Evolutionary conservation across 306 rosid genomes (phyloP).

Genomic region (Lotus japonicus): DNA sequence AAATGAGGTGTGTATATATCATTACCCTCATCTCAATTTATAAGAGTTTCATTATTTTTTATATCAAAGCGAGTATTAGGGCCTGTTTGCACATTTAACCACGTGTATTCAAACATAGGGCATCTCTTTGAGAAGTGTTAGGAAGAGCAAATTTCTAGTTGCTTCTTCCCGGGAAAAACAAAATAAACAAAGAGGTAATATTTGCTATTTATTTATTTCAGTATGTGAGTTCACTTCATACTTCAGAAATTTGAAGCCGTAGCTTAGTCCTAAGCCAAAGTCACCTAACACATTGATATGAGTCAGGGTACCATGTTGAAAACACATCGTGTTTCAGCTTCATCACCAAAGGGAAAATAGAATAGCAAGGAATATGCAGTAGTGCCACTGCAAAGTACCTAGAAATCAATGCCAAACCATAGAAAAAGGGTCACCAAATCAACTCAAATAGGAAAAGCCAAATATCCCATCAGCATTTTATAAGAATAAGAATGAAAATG

Average conservation of each 20-base stretch:
- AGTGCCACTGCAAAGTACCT: constrained; percentile 84
- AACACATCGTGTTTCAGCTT: constrained; percentile 66
- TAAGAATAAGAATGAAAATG: background rate
- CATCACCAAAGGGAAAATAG: constrained; percentile 62
- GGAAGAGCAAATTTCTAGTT: no score
- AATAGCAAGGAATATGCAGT: constrained; percentile 85
- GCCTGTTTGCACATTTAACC: no score
- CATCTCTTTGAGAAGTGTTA: no score
- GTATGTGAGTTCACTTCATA: background rate
- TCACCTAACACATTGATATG: constrained; percentile 50
- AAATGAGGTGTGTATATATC: no score
- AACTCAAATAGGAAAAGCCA: background rate
- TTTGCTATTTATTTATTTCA: constrained; percentile 5
- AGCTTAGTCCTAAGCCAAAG: background rate
- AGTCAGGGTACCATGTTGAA: constrained; percentile 45
- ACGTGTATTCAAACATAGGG: no score
- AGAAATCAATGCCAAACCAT: constrained; percentile 7
- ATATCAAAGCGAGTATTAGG: no score
- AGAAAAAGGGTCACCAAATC: constrained; percentile 17
- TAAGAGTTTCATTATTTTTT: no score
- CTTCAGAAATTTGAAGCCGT: no score
- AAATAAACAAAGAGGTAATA: background rate
- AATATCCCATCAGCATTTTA: background rate
- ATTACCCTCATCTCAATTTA: no score
- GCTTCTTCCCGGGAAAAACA: no score